phyloP scores from a whole-genome alignment of 192 early-diverging fungal species.

The Irineochytrium annulatum region DNA sequence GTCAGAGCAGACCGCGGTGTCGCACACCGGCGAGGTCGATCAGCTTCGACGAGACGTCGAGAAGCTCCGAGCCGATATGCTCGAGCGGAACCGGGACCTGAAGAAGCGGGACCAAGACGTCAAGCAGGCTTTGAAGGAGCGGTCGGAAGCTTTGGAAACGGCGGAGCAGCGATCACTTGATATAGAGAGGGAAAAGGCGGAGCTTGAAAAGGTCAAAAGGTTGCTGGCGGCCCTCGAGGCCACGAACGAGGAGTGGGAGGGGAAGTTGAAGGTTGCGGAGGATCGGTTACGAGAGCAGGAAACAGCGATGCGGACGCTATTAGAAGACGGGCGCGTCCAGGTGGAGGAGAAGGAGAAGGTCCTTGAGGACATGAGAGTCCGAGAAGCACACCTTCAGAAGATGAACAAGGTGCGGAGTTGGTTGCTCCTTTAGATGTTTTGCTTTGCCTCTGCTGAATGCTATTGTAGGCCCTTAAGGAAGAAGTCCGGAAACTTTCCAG shows the following conservation, averaged over 20 bases:
- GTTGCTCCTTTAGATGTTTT: neutral
- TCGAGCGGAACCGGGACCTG: slow-evolving; percentile 23
- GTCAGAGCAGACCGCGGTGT: slow-evolving; percentile 20
- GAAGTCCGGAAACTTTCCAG: slow-evolving; percentile 69
- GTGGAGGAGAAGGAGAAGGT: slow-evolving; percentile 47
- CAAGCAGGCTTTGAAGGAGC: slow-evolving; percentile 43
- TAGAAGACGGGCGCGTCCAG: slow-evolving; percentile 11
- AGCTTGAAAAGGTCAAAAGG: slow-evolving; percentile 38
- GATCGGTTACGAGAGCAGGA: slow-evolving; percentile 23
- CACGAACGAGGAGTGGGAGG: slow-evolving; percentile 39
- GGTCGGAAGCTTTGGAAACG: slow-evolving; percentile 51
- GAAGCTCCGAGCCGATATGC: slow-evolving; percentile 22
- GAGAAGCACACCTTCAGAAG: slow-evolving; percentile 64
- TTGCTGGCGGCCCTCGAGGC: slow-evolving; percentile 26
- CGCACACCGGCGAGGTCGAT: slow-evolving; percentile 30
- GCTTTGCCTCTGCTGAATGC: neutral
- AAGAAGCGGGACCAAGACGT: slow-evolving; percentile 55
- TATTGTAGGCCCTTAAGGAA: slow-evolving; percentile 66
- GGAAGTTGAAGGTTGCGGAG: slow-evolving; percentile 19
- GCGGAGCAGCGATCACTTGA: slow-evolving; percentile 43
- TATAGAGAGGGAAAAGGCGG: slow-evolving; percentile 35
- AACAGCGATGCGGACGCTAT: slow-evolving; percentile 8
- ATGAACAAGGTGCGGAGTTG: slow-evolving; percentile 61
- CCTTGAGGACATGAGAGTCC: slow-evolving; percentile 62
- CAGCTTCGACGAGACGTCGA: slow-evolving; percentile 27